Evolutionary conservation across 345 rosid genomes (phyloP), one percentile per base, ranked within the genome.

Genomic region (Aquilaria yunnanensis): DNA sequence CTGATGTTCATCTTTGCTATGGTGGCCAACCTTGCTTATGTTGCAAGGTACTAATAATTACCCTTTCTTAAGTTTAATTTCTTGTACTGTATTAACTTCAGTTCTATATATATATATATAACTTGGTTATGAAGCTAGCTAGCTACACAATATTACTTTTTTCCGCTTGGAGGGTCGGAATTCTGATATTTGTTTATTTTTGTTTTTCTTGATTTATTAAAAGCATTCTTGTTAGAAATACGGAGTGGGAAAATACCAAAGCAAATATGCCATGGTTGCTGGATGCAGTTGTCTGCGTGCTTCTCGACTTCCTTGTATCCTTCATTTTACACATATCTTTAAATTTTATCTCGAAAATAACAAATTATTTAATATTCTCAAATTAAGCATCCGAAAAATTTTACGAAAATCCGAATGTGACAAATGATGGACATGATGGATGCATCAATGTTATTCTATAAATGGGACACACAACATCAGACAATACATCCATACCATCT

Each of bases 271-370:
- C 99, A 64, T 94, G 99, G 99, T 68, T 94, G 80, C 82, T 93
- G 64, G 99, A 94, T 66, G 96, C 97, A 11, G 71, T 74, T 12
- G 95, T 86, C 61, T 94, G 99, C 59, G 99, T 88, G 60, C 70
- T 58, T 10, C 95, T 94, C 6, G 99, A 94, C 75, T 75, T 85
- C 57, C 88, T 90, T 50, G 99, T 94, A 94, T 94, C 97, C 99
- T 94, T 68, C 14, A 23, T 2, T 32, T 47, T 47, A 14, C 30
- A 59, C 43, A 9, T 41, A n/a, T 61, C 8, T 37, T 37, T 37
- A 5, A 9, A 9, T 4, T 30, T 62, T 32, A 43, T 34, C n/a
- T 2, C 47, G 32, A 13, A 53, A 8, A 23, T 23, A 23, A 23
- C 0, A 23, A 23, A 23, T 23, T 23, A 23, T 23, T 23, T 23